phyloP scores from a whole-genome alignment of 257 asterid species.

The Misopates orontium region DNA sequence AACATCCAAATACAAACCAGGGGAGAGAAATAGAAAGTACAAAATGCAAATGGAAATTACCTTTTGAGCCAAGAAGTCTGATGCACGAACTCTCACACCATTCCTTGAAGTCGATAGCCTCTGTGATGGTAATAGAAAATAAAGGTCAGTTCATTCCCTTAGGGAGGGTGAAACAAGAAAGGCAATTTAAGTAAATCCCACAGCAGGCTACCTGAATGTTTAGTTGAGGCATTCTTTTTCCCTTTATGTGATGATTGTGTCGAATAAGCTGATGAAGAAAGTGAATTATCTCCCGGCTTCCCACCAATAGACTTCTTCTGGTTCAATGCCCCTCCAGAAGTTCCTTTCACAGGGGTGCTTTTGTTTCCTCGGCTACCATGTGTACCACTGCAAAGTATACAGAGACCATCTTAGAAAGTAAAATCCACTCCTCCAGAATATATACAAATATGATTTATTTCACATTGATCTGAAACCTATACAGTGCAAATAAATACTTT shows the following conservation, averaged over 20 bases:
- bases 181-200: neutral
- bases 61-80: constrained; percentile 83
- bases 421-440: too few species aligned
- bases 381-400: constrained; percentile 40
- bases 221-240: constrained; percentile 53
- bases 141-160: neutral
- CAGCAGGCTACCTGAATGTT: constrained; percentile 61
- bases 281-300: constrained; percentile 42
- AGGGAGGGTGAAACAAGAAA: neutral
- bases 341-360: constrained; percentile 57
- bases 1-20: neutral
- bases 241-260: constrained; percentile 38
- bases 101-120: constrained; percentile 83
- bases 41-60: constrained; percentile 41
- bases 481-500: too few species aligned
- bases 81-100: constrained; percentile 96
- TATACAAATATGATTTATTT: too few species aligned
- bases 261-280: constrained; percentile 48
- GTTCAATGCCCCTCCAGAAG: constrained; percentile 50
- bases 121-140: constrained; percentile 43
- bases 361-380: constrained; percentile 70
- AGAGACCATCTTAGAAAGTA: too few species aligned
- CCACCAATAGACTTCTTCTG: constrained; percentile 57
- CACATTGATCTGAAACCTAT: too few species aligned
- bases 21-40: neutral